Percentiles rank a stretch among this genome's conserved stretches.
phyloP scores from a whole-genome alignment of 306 rosid species.

The Casuarina cunninghamiana region DNA sequence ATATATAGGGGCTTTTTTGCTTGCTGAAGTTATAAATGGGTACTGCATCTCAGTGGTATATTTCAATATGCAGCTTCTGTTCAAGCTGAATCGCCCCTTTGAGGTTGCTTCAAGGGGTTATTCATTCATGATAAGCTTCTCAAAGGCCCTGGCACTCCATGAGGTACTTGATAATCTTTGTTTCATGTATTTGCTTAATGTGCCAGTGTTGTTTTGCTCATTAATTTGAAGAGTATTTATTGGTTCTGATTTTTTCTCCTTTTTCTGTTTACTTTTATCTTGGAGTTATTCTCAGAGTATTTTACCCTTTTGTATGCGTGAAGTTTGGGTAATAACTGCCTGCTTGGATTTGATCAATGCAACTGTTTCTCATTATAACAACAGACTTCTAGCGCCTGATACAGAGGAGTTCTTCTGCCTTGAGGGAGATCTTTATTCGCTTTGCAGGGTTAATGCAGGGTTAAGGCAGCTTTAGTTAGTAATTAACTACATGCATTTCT shows the following conservation, averaged over 20 bases:
- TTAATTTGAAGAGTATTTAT: conserved; percentile 19
- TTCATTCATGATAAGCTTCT: conserved; percentile 88
- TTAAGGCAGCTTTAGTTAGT: conserved; percentile 11
- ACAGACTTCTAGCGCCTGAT: conserved; percentile 65
- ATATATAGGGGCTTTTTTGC: not conserved
- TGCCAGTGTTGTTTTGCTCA: conserved; percentile 16
- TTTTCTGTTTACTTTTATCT: conserved; percentile 12
- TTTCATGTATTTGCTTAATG: not conserved
- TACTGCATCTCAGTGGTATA: conserved; percentile 14
- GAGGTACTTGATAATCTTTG: conserved; percentile 62
- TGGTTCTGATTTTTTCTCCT: conserved; percentile 12
- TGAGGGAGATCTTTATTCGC: conserved; percentile 88
- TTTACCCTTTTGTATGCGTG: conserved; percentile 93
- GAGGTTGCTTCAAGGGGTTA: conserved; percentile 96
- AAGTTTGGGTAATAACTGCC: conserved; percentile 93
- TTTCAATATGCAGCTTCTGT: conserved; percentile 68
- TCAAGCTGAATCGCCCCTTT: conserved; percentile 84
- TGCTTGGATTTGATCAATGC: conserved; percentile 74
- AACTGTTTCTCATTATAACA: conserved; percentile 66
- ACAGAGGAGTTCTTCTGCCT: conserved; percentile 85
- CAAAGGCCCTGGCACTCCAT: conserved; percentile 71
- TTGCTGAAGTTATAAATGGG: conserved; percentile 5
- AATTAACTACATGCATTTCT: conserved; percentile 18
- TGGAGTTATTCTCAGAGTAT: conserved; percentile 63
- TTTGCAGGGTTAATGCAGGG: conserved; percentile 84